Percentiles rank a stretch among this genome's conserved stretches.
phyloP scores from a whole-genome alignment of 495 filamentous ascomycete genomes.

The Lindgomyces ingoldianus region DNA sequence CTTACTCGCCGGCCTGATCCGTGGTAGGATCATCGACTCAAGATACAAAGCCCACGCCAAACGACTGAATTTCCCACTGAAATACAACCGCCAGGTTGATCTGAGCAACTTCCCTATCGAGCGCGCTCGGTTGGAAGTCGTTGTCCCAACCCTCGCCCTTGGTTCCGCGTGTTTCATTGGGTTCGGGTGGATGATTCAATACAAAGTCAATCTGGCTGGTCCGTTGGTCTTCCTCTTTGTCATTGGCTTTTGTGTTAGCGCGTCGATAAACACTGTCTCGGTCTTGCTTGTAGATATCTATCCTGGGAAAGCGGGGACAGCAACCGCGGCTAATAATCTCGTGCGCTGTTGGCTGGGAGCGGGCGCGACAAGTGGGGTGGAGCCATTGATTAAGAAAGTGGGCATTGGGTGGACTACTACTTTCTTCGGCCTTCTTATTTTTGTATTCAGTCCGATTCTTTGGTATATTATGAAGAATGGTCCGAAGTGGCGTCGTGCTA shows the following conservation, averaged over 20 bases:
- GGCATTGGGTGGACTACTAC: conserved; percentile 45
- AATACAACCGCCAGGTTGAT: conserved; percentile 48
- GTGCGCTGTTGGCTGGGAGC: conserved; percentile 43
- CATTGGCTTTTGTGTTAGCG: too few relatives aligned
- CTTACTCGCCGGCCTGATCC: too few relatives aligned
- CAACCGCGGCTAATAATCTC: conserved; percentile 41
- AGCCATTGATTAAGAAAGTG: conserved; percentile 38
- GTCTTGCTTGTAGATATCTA: conserved; percentile 43
- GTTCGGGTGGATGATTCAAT: conserved; percentile 37
- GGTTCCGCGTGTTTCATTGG: too few relatives aligned
- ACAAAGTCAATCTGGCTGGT: conserved; percentile 25
- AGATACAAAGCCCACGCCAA: conserved; percentile 32
- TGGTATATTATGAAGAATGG: too few relatives aligned
- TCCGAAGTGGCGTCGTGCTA: too few relatives aligned
- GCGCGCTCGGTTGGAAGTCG: conserved; percentile 29
- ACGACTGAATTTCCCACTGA: conserved; percentile 33
- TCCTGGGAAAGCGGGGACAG: conserved; percentile 40
- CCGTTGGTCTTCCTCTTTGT: too few relatives aligned
- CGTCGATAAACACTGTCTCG: conserved; percentile 26
- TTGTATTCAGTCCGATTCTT: too few relatives aligned
- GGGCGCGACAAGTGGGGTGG: conserved; percentile 33
- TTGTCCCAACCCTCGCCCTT: background rate
- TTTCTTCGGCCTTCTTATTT: too few relatives aligned
- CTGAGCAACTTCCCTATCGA: conserved; percentile 39
- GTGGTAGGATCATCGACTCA: conserved; percentile 39